Evolutionary conservation across 2,329 filamentous ascomycete species (phyloP).

Genomic region (Catunica adiposa): DNA sequence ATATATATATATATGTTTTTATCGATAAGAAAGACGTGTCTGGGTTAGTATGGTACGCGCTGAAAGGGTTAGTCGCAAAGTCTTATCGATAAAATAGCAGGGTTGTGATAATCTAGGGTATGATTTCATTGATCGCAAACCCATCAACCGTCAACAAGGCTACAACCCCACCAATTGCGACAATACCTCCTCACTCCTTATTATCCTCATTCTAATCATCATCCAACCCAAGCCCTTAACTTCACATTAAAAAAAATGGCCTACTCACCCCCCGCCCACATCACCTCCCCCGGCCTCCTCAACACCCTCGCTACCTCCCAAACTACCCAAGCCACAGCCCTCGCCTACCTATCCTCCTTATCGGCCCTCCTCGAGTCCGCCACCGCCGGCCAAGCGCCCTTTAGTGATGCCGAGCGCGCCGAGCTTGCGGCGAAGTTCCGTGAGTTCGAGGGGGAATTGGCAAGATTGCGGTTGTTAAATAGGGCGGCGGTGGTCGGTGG

Average conservation of each 20-base stretch:
- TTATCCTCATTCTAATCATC: not conserved
- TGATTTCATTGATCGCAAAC: too few relatives aligned
- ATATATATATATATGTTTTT: too few relatives aligned
- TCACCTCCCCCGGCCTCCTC: slow-evolving; percentile 36
- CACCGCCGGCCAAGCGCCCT: slow-evolving; percentile 28
- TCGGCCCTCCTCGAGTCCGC: slow-evolving; percentile 17
- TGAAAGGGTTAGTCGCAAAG: too few relatives aligned
- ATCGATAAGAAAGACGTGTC: too few relatives aligned
- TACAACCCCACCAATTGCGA: too few relatives aligned
- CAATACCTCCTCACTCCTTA: not conserved
- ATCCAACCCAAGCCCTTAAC: not conserved
- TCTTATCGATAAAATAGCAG: not conserved
- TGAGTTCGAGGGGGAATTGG: slow-evolving; percentile 42
- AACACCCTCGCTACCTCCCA: slow-evolving; percentile 57
- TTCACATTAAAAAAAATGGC: slow-evolving; percentile 20
- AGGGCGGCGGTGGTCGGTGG: slow-evolving; percentile 65
- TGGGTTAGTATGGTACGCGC: too few relatives aligned
- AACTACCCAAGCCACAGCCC: slow-evolving; percentile 55
- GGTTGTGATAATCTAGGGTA: not conserved
- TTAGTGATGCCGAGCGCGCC: slow-evolving; percentile 15
- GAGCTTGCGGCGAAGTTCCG: slow-evolving; percentile 2
- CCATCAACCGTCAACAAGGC: too few relatives aligned
- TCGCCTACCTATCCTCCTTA: slow-evolving; percentile 42
- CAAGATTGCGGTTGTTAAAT: slow-evolving; percentile 67
- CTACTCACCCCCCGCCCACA: slow-evolving; percentile 18